Conservation (phyloP, 2,329 filamentous ascomycete genomes). For the Aspergillus fructus region DNA sequence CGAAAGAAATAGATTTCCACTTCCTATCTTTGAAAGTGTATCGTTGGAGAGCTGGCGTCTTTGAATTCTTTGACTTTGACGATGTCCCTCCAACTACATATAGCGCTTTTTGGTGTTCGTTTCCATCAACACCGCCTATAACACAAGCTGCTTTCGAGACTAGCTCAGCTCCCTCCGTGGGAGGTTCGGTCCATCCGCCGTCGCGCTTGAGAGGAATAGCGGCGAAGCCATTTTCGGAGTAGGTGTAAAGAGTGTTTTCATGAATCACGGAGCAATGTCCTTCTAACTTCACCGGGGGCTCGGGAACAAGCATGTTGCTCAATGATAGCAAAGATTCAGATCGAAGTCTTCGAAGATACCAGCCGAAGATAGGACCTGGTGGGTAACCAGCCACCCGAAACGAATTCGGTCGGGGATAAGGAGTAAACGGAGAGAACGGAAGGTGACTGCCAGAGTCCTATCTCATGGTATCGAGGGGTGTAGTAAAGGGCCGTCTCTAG, state of each 20-base stretch:
- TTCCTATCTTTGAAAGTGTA: conserved; percentile 57
- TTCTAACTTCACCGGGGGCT: conserved; percentile 67
- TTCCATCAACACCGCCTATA: conserved; percentile 60
- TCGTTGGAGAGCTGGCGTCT: conserved; percentile 73
- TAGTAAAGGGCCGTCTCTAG: conserved; percentile 2
- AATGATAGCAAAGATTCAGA: conserved; percentile 4
- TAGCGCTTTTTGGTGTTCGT: conserved; percentile 62
- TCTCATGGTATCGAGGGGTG: conserved; percentile 27
- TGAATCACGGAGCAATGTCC: conserved; percentile 79
- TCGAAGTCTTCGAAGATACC: conserved; percentile 25
- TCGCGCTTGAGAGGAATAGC: conserved; percentile 68
- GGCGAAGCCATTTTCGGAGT: conserved; percentile 72
- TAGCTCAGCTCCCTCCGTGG: conserved; percentile 57
- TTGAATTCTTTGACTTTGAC: conserved; percentile 52
- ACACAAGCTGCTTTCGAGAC: conserved; percentile 79
- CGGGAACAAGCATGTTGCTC: conserved; percentile 66
- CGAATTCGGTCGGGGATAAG: conserved; percentile 15
- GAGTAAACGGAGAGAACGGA: conserved; percentile 24
- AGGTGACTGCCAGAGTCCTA: conserved; percentile 39
- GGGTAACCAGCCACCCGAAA: conserved; percentile 26
- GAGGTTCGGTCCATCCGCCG: conserved; percentile 68
- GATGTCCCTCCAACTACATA: conserved; percentile 79
- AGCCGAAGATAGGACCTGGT: conserved; percentile 28
- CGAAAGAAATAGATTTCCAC: conserved; percentile 59
- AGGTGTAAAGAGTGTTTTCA: conserved; percentile 81